phyloP scores from a whole-genome alignment of 192 early-diverging fungal genomes.

The Coemansia sp. region DNA sequence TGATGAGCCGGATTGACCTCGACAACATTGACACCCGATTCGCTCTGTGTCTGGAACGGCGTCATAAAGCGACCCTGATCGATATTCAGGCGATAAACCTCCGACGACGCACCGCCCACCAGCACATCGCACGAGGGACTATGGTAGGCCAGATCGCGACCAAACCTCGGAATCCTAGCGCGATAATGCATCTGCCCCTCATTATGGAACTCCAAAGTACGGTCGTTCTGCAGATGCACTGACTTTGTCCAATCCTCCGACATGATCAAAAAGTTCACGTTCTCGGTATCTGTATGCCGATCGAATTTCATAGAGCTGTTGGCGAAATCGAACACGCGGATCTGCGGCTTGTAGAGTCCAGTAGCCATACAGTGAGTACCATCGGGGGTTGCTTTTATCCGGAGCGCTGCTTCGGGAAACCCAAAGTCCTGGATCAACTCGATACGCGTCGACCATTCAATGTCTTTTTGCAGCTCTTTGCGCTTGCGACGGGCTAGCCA shows the following conservation, averaged over 20 bases:
- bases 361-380: conserved; percentile 89
- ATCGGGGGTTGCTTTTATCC: conserved; percentile 83
- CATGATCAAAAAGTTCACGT: conserved; percentile 79
- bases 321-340: conserved; percentile 89
- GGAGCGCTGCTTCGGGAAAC: conserved; percentile 91
- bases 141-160: conserved; percentile 89
- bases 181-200: conserved; percentile 95
- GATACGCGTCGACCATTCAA: conserved; percentile 85
- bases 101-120: conserved; percentile 73
- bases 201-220: conserved; percentile 90
- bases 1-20: conserved; percentile 91
- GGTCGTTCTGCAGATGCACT: conserved; percentile 88
- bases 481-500: conserved; percentile 89
- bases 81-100: conserved; percentile 91
- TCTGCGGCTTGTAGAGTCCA: conserved; percentile 98
- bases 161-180: conserved; percentile 94
- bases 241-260: conserved; percentile 99
- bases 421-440: conserved; percentile 99
- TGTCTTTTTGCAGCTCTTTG: conserved; percentile 86
- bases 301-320: conserved; percentile 99
- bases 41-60: conserved; percentile 73
- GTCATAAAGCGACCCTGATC: conserved; percentile 92
- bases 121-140: conserved; percentile 90
- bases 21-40: conserved; percentile 68
- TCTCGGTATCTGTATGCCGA: conserved; percentile 92